phyloP scores from a whole-genome alignment of 108 stramenopile species.

The Licmophora abbreviata region DNA sequence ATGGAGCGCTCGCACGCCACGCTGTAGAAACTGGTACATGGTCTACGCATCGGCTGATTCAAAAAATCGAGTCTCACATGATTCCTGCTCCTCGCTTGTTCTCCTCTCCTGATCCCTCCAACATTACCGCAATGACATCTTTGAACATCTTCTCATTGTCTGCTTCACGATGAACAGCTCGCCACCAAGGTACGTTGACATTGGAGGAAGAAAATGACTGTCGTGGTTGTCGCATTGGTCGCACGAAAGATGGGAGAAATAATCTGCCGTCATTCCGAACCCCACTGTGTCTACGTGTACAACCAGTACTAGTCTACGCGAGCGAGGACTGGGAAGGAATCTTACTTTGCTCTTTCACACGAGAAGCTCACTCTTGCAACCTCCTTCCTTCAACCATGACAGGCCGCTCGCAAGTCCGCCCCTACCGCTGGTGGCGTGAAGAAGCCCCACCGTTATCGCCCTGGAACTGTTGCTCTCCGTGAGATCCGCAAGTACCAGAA shows the following conservation, averaged over 20 bases:
- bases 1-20: not conserved
- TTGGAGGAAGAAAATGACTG: no score
- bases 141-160: not conserved
- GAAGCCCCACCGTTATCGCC: constrained; percentile 81
- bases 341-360: not conserved
- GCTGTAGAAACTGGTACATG: not conserved
- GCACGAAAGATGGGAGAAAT: no score
- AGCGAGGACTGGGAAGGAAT: not conserved
- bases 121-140: not conserved
- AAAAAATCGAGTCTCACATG: not conserved
- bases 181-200: constrained; percentile 41
- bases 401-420: constrained; percentile 80
- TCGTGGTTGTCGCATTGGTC: no score
- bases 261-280: no score
- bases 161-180: constrained; percentile 18
- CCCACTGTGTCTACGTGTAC: no score
- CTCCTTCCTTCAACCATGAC: not conserved
- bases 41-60: not conserved
- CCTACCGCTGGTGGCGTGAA: constrained; percentile 85
- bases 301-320: no score
- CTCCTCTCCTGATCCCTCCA: not conserved
- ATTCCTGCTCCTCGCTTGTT: not conserved
- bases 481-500: constrained; percentile 93
- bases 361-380: not conserved
- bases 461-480: constrained; percentile 77